These are phyloP conservation scores for Auricularia cornea DNA, from an alignment of 768 basidiomycete genomes.

Conservation along the genomic window DNA sequence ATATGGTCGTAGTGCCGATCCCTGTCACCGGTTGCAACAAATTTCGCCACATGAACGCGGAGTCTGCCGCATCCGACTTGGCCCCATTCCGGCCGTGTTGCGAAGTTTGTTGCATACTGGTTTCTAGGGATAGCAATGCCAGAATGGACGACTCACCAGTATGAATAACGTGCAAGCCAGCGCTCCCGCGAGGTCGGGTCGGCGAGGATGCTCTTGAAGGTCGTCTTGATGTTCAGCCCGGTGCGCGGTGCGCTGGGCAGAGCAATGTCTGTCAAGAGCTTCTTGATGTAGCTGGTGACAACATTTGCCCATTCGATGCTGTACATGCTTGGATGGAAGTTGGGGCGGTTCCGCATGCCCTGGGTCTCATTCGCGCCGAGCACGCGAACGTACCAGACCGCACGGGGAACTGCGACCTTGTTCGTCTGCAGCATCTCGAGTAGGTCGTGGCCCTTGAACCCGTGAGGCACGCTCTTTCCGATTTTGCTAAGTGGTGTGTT, in stretches of 20 bases:
- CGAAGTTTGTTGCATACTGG: neutral
- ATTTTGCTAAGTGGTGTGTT: slow-evolving; percentile 73
- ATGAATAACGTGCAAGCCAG: slow-evolving; percentile 74
- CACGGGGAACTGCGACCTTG: slow-evolving; percentile 69
- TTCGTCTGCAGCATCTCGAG: slow-evolving; percentile 71
- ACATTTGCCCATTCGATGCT: slow-evolving; percentile 80
- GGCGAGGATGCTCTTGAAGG: slow-evolving; percentile 72
- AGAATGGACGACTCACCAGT: slow-evolving; percentile 59
- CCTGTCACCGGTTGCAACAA: neutral
- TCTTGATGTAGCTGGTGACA: slow-evolving; percentile 74
- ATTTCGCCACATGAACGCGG: neutral
- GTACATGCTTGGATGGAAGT: slow-evolving; percentile 77
- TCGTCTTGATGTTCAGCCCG: slow-evolving; percentile 73
- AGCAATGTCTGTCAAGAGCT: slow-evolving; percentile 69
- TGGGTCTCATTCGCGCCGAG: slow-evolving; percentile 87
- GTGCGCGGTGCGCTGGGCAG: slow-evolving; percentile 71
- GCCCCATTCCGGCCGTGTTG: neutral
- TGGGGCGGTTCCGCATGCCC: slow-evolving; percentile 65
- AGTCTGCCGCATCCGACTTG: too few relatives aligned
- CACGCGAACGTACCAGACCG: slow-evolving; percentile 82
- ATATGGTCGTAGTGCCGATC: slow-evolving; percentile 1
- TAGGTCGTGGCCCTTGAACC: slow-evolving; percentile 76
- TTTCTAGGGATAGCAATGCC: too few relatives aligned
- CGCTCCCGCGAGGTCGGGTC: slow-evolving; percentile 61
- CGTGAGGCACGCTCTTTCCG: slow-evolving; percentile 80